Percentiles rank a stretch among this genome's conserved stretches.
These are phyloP conservation scores for Euphrasia arctica DNA, from an alignment of 305 asterid genomes.

Conservation along the genomic window DNA sequence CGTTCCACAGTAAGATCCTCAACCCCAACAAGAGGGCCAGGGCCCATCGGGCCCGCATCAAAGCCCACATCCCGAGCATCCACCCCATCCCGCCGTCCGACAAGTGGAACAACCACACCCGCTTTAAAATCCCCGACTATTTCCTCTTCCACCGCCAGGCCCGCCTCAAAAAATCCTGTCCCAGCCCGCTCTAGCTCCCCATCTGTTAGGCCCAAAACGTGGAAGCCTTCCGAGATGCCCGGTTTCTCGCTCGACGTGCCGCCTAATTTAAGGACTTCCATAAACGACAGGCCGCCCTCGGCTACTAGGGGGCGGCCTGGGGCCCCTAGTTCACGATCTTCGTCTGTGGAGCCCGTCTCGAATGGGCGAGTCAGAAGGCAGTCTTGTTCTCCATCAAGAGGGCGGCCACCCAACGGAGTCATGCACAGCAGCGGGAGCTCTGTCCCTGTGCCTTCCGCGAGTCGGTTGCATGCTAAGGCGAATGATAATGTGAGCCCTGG, in stretches of 20 bases:
- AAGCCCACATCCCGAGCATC: slow-evolving; percentile 71
- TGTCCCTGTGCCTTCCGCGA: slow-evolving; percentile 67
- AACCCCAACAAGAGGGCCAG: slow-evolving; percentile 70
- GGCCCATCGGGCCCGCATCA: slow-evolving; percentile 57
- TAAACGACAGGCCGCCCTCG: slow-evolving; percentile 88
- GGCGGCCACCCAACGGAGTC: slow-evolving; percentile 87
- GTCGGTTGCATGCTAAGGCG: slow-evolving; percentile 89
- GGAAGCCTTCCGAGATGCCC: slow-evolving; percentile 99
- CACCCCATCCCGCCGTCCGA: slow-evolving; percentile 80
- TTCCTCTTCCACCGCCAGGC: neutral
- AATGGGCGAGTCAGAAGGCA: slow-evolving; percentile 90
- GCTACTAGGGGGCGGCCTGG: slow-evolving; percentile 96
- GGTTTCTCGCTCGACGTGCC: slow-evolving; percentile 96
- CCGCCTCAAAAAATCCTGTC: slow-evolving; percentile 38
- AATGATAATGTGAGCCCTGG: slow-evolving; percentile 92
- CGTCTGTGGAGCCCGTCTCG: slow-evolving; percentile 77
- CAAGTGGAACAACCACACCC: slow-evolving; percentile 27
- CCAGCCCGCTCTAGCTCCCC: slow-evolving; percentile 81
- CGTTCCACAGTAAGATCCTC: slow-evolving; percentile 71
- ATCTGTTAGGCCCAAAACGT: slow-evolving; percentile 70
- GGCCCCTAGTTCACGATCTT: slow-evolving; percentile 74
- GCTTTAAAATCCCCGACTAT: no score
- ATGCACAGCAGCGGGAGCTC: slow-evolving; percentile 83
- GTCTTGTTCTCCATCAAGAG: slow-evolving; percentile 95
- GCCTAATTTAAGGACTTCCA: slow-evolving; percentile 84